Evolutionary conservation across 176 grass and related monocot species (phyloP).

Genomic region (Eleusine coracana): DNA sequence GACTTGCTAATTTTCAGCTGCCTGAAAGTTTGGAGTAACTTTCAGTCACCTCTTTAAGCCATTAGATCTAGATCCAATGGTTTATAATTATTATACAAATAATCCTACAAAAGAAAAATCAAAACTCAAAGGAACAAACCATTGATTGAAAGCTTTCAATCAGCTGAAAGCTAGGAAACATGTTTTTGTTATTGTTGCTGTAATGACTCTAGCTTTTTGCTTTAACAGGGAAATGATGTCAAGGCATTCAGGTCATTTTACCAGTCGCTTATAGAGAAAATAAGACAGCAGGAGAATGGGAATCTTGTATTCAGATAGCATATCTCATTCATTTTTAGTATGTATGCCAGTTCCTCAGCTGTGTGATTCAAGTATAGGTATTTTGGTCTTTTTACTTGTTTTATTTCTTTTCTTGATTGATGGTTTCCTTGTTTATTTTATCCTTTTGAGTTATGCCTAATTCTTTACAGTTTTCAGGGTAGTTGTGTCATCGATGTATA

Average conservation of each 20-base stretch:
- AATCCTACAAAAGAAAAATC: too few species aligned
- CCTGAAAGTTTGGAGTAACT: too few species aligned
- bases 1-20: too few species aligned
- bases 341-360: constrained; percentile 35
- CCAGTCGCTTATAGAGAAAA: constrained; percentile 83
- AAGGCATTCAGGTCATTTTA: constrained; percentile 89
- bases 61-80: too few species aligned
- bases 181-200: constrained; percentile 1
- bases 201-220: constrained; percentile 29
- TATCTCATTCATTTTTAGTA: constrained; percentile 31
- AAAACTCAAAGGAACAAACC: too few species aligned
- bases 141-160: too few species aligned
- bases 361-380: constrained; percentile 54
- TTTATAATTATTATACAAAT: too few species aligned
- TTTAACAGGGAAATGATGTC: constrained; percentile 75
- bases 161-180: too few species aligned
- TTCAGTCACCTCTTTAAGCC: too few species aligned
- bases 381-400: not conserved
- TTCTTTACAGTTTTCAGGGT: constrained; percentile 47
- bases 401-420: not conserved
- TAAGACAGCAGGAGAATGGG: constrained; percentile 86
- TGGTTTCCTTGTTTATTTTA: not conserved
- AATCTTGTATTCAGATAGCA: constrained; percentile 97
- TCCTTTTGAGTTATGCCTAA: constrained; percentile 19
- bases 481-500: constrained; percentile 57